Conservation (phyloP, 2,329 filamentous ascomycete species). For the Colletotrichum gigasporum region DNA sequence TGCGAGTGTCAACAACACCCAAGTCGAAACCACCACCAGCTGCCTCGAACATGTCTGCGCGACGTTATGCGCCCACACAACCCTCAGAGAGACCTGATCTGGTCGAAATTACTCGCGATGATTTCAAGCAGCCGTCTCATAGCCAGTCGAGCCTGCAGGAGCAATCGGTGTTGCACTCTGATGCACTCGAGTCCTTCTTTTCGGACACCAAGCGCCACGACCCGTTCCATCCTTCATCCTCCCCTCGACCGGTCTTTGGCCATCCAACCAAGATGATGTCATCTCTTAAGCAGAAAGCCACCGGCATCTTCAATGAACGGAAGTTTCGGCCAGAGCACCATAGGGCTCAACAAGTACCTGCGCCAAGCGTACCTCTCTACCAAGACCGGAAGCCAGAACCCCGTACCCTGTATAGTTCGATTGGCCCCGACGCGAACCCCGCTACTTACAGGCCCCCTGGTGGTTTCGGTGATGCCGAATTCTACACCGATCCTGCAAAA, state of each 20-base stretch:
- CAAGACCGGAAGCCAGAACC: constrained; percentile 58
- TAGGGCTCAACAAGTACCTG: constrained; percentile 57
- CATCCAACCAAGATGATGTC: constrained; percentile 56
- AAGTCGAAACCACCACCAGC: constrained; percentile 8
- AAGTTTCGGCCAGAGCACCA: constrained; percentile 67
- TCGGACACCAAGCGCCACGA: constrained; percentile 24
- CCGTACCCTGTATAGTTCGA: constrained; percentile 59
- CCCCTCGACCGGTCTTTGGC: constrained; percentile 42
- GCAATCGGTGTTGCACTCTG: constrained; percentile 29
- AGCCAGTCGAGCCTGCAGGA: constrained; percentile 10
- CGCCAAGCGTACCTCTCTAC: constrained; percentile 57
- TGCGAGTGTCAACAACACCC: constrained; percentile 29
- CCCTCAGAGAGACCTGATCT: constrained; percentile 20
- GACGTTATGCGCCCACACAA: constrained; percentile 5
- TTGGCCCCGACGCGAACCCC: constrained; percentile 38
- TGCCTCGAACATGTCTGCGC: neutral
- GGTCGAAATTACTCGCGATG: constrained; percentile 26
- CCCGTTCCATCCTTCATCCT: constrained; percentile 31
- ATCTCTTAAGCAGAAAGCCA: constrained; percentile 64
- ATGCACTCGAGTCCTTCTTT: constrained; percentile 31
- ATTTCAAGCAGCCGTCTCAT: constrained; percentile 9
- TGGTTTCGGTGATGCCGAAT: constrained; percentile 52
- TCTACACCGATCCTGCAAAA: constrained; percentile 76
- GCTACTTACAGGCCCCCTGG: constrained; percentile 43
- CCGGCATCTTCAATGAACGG: constrained; percentile 62